Conservation (phyloP, 306 rosid species). For the Carpinus fangiana region DNA sequence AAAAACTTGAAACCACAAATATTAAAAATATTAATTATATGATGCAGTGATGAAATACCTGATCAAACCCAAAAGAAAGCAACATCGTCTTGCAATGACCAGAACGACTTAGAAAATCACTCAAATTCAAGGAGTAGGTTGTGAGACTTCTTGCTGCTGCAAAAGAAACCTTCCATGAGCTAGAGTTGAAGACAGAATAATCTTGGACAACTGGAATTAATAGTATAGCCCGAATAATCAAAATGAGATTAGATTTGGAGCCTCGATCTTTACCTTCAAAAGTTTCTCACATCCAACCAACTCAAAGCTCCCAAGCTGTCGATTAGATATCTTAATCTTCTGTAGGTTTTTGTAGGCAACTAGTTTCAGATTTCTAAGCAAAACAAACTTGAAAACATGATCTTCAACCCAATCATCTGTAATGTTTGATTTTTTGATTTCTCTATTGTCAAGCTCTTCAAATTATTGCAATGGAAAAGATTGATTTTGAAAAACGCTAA, state of each 20-base stretch:
- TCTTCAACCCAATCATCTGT: no score
- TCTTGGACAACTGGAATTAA: no score
- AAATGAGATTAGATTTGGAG: constrained; percentile 13
- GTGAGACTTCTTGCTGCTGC: no score
- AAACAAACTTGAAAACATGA: not conserved
- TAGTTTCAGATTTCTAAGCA: not conserved
- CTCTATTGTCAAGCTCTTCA: no score
- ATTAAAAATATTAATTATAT: not conserved
- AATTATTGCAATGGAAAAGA: no score
- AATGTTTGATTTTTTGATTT: no score
- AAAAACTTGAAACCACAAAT: not conserved
- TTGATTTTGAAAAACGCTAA: no score
- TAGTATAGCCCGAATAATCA: not conserved
- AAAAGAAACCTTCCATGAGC: not conserved
- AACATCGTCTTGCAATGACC: constrained; percentile 2
- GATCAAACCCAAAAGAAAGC: no score
- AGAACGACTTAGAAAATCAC: not conserved
- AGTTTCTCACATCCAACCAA: not conserved
- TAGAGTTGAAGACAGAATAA: not conserved
- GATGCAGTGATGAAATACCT: not conserved
- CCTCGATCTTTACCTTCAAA: not conserved
- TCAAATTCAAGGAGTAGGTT: not conserved
- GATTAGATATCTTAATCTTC: not conserved
- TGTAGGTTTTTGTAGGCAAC: not conserved
- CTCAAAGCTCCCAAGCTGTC: not conserved